Conservation (phyloP, 257 asterid species). For the Solanum chmielewskii region DNA sequence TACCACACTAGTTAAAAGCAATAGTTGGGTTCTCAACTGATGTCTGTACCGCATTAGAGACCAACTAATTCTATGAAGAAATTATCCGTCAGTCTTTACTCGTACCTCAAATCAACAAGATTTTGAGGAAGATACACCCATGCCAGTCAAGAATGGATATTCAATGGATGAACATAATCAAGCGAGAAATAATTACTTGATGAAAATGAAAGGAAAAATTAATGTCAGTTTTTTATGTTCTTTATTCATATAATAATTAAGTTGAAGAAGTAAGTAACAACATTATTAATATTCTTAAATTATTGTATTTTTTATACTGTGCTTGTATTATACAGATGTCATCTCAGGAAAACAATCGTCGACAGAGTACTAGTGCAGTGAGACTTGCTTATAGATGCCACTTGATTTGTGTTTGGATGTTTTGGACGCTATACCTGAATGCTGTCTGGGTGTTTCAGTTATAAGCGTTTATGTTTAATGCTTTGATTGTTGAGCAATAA, state of each 20-base stretch:
- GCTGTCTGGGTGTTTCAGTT: background rate
- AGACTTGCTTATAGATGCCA: background rate
- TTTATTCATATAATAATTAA: background rate
- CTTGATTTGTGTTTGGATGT: background rate
- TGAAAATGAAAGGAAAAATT: background rate
- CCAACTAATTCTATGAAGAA: background rate
- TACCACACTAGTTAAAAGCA: background rate
- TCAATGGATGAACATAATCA: background rate
- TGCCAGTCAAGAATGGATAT: background rate
- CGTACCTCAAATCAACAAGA: background rate
- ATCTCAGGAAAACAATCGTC: background rate
- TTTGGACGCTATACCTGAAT: background rate
- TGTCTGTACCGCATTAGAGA: background rate
- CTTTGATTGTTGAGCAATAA: background rate
- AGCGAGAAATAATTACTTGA: background rate
- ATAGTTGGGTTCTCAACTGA: background rate
- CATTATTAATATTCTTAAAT: background rate
- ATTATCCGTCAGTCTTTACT: background rate
- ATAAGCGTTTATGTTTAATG: background rate
- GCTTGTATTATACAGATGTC: background rate
- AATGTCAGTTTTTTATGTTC: background rate
- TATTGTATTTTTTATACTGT: background rate
- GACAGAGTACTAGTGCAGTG: background rate
- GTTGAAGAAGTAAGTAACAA: background rate
- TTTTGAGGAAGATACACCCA: background rate